Evolutionary conservation across 805 yeast genomes (phyloP).

Genomic region (Metschnikowia santaceciliae): DNA sequence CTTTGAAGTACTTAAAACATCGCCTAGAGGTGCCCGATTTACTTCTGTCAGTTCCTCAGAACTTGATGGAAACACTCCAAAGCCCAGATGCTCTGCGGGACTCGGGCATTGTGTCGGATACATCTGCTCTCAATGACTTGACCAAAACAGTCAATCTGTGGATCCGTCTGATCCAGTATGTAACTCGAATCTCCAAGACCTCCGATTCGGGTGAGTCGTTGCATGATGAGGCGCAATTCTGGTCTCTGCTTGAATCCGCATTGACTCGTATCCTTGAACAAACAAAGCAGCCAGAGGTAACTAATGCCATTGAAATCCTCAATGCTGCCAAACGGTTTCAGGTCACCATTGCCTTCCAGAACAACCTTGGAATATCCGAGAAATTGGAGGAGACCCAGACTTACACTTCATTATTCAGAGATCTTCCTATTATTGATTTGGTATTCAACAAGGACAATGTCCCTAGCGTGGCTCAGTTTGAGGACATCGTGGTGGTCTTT

Average conservation of each 20-base stretch:
- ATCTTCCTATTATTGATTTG: slow-evolving; percentile 64
- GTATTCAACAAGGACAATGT: slow-evolving; percentile 15
- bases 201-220: slow-evolving; percentile 51
- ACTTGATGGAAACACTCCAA: slow-evolving; percentile 23
- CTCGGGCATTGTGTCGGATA: slow-evolving; percentile 29
- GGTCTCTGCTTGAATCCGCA: slow-evolving; percentile 69
- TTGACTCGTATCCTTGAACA: slow-evolving; percentile 56
- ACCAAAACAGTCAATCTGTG: slow-evolving; percentile 70
- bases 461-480: slow-evolving; percentile 38
- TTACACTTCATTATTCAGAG: slow-evolving; percentile 63
- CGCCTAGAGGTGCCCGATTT: slow-evolving; percentile 68
- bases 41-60: slow-evolving; percentile 47
- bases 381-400: slow-evolving; percentile 47
- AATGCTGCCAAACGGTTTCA: slow-evolving; percentile 74
- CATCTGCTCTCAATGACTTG: slow-evolving; percentile 59
- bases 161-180: slow-evolving; percentile 58
- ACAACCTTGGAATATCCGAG: slow-evolving; percentile 65
- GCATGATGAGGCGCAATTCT: slow-evolving; percentile 67
- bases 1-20: slow-evolving; percentile 65
- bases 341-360: slow-evolving; percentile 64
- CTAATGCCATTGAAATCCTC: slow-evolving; percentile 55
- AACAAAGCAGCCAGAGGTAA: slow-evolving; percentile 49
- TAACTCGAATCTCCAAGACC: slow-evolving; percentile 51
- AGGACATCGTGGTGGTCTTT: slow-evolving; percentile 41
- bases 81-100: slow-evolving; percentile 32